Evolutionary conservation across 306 rosid genomes (phyloP).

Genomic region (Citrullus colocynthis): DNA sequence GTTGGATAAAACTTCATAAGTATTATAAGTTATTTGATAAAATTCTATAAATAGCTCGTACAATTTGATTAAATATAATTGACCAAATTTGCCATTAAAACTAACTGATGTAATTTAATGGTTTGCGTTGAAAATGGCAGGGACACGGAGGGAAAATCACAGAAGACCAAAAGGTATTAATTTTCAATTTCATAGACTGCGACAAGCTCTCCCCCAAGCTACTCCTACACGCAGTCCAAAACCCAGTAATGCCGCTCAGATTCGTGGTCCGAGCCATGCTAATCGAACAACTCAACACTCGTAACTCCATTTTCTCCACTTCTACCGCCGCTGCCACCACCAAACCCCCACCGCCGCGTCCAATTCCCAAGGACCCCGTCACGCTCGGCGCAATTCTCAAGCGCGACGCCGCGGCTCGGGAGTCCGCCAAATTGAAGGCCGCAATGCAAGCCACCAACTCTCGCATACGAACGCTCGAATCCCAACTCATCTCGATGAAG

Average conservation of each 20-base stretch:
- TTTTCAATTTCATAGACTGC: slow-evolving; percentile 62
- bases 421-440: slow-evolving; percentile 39
- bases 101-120: not conserved
- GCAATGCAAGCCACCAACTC: slow-evolving; percentile 51
- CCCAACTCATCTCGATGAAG: slow-evolving; percentile 49
- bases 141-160: slow-evolving; percentile 35
- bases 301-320: slow-evolving; percentile 29
- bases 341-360: not conserved
- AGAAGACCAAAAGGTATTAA: slow-evolving; percentile 47
- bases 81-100: too few relatives aligned
- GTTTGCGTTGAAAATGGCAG: slow-evolving; percentile 16
- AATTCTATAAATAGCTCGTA: too few relatives aligned
- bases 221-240: slow-evolving; percentile 56
- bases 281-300: slow-evolving; percentile 72
- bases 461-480: slow-evolving; percentile 50
- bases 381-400: slow-evolving; percentile 44
- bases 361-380: slow-evolving; percentile 3
- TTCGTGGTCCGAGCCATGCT: slow-evolving; percentile 73
- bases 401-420: slow-evolving; percentile 35
- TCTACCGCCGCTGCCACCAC: not conserved
- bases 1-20: too few relatives aligned
- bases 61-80: too few relatives aligned
- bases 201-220: slow-evolving; percentile 38
- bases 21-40: too few relatives aligned
- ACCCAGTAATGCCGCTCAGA: slow-evolving; percentile 62